Base-by-base conservation (phyloP, 2,329 filamentous ascomycete species). In the Fusarium torreyae region DNA sequence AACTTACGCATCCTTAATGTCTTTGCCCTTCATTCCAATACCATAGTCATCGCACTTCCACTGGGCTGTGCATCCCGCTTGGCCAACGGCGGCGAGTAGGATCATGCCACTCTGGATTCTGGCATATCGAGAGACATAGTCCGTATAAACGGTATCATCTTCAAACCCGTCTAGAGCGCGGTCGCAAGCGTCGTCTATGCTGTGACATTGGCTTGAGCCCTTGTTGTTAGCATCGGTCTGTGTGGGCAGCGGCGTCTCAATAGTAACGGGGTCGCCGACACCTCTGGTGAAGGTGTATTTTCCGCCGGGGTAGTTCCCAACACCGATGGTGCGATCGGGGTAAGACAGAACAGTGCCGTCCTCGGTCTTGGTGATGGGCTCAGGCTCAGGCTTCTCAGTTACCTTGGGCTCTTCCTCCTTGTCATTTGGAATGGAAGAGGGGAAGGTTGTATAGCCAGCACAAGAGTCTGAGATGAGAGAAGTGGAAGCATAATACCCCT, bases 1-100 rank as follows among this genome's bases (percentile, higher is more conserved):
- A 22, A 56, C 56, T 44, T 59, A 70, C 52, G 63, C 63, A 46
- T 70, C 54, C 38, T 70, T 71, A 28, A 71, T 71, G 7, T 62
- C 58, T 14, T 24, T 42, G 22, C 63, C 68, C 42, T 43, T 70
- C 66, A 70, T 70, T 8, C 68, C 66, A 18, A 51, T 43, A 5
- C 63, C 63, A 15, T 61, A 71, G 14, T 71, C 66, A 15, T 68
- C 50, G 15, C 68, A 70, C 8, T 59, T 49, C 17, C 31, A 62
- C 36, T 71, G 46, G 4, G 38, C 66, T 5, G 50, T 57, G 38
- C 68, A 71, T 1, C 68, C 68, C 18, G 68, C 67, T 15, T 63
- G 46, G 1, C 68, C 68, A 28, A 71, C 60, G 1, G 43, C 11
- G 1, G 57, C 57, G 11, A 59, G 0, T 15, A 59, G 26, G 20